Conservation (phyloP, 306 rosid genomes). For the Cyclanthera cordifolia region DNA sequence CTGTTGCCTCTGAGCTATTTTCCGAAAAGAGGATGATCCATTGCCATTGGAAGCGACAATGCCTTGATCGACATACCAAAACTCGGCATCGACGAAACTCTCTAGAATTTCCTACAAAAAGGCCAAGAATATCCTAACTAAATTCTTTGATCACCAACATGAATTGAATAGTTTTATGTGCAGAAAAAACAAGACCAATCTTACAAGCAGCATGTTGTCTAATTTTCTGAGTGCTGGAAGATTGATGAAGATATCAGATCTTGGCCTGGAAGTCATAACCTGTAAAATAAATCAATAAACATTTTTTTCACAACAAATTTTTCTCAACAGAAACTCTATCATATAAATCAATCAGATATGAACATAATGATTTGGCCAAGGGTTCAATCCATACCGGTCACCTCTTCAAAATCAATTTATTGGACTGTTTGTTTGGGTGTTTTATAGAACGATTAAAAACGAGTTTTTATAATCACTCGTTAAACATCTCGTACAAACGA, state of each 20-base stretch:
- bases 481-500: too few relatives aligned
- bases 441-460: too few relatives aligned
- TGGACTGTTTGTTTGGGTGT: too few relatives aligned
- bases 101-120: constrained; percentile 60
- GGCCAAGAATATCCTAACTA: background rate
- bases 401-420: too few relatives aligned
- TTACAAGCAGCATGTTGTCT: constrained; percentile 43
- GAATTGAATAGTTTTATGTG: background rate
- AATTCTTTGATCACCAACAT: background rate
- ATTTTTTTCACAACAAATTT: too few relatives aligned
- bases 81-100: constrained; percentile 47
- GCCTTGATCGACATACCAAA: constrained; percentile 98
- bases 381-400: too few relatives aligned
- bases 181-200: constrained; percentile 5
- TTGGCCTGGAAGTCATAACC: constrained; percentile 55
- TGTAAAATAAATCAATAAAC: constrained; percentile 16
- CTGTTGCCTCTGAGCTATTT: constrained; percentile 64
- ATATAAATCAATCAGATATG: too few relatives aligned
- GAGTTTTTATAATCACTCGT: too few relatives aligned
- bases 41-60: constrained; percentile 55
- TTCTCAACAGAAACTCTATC: too few relatives aligned
- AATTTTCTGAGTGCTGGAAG: constrained; percentile 43
- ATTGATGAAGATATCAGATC: constrained; percentile 42
- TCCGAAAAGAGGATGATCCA: constrained; percentile 73
- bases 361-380: too few relatives aligned